Evolutionary conservation across 768 basidiomycete species (phyloP), one percentile per base, ranked within the genome.

Genomic region (Xerocomellus intermedius): DNA sequence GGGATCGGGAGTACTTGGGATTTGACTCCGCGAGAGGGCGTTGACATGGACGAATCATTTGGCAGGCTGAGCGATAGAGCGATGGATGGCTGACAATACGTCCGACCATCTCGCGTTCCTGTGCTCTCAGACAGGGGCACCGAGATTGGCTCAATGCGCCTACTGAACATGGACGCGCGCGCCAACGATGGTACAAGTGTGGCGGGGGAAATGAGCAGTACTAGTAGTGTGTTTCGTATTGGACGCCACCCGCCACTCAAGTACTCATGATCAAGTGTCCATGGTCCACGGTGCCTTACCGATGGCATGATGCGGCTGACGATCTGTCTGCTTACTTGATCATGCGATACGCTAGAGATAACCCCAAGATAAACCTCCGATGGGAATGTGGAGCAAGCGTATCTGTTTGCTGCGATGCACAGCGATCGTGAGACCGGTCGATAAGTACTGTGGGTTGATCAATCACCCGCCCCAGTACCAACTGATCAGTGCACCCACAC

Each of bases 241-340:
- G 46, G 33, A 39, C 17, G 52, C 35, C 50, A 51, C 22, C 32
- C 5, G 56, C 45, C 45, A 32, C 52, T 26, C 36, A 8, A n/a
- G n/a, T n/a, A n/a, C n/a, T n/a, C n/a, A n/a, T 1, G 12, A 5
- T 33, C 32, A 12, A 17, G 32, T 22, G 22, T 9, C 16, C 33
- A 26, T 17, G 42, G 32, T 12, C 6, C n/a, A n/a, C n/a, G n/a
- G 43, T 58, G 61, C 51, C 60, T 59, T 59, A 28, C 26, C 1
- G 28, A 30, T 30, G 44, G 48, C 24, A 32, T 42, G 42, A 22
- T 19, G 21, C 3, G 16, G 42, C 43, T 30, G 35, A 33, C 37
- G 50, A 52, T 43, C 51, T 32, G 28, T 33, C 1, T 35, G 61
- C 56, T 63, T 37, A 44, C 44, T 36, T 49, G 61, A 55, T 47